These are phyloP conservation scores for Wallacemonas sp. DNA, from an alignment of 208 protist species.

Conservation along the genomic window DNA sequence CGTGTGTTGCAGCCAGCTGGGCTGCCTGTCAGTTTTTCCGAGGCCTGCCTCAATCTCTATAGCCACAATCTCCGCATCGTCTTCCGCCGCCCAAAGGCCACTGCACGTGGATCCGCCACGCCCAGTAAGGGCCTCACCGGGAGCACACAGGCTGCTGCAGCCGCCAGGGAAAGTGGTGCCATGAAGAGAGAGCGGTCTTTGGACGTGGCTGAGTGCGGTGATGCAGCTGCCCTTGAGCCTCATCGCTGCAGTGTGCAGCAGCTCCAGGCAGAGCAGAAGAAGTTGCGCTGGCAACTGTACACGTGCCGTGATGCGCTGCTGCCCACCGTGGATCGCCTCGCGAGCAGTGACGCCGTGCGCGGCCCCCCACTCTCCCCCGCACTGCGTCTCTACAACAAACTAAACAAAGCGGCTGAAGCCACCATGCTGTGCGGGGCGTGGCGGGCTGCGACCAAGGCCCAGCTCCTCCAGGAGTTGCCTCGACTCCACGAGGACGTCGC, in stretches of 20 bases:
- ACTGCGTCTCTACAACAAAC: slow-evolving; percentile 36
- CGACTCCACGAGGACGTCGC: slow-evolving; percentile 26
- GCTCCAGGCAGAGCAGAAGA: slow-evolving; percentile 39
- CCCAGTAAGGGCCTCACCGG: neutral
- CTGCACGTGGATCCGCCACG: neutral
- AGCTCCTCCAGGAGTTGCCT: slow-evolving; percentile 58
- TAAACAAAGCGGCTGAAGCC: slow-evolving; percentile 61
- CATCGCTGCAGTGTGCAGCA: slow-evolving; percentile 11
- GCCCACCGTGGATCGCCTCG: slow-evolving; percentile 31
- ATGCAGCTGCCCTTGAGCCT: neutral
- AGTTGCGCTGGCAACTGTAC: slow-evolving; percentile 55
- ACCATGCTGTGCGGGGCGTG: slow-evolving; percentile 52
- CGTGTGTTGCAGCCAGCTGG: slow-evolving; percentile 14
- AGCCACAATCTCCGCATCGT: slow-evolving; percentile 43
- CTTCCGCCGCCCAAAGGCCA: slow-evolving; percentile 27
- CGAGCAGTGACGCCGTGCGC: neutral
- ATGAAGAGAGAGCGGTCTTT: neutral
- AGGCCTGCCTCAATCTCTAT: slow-evolving; percentile 42
- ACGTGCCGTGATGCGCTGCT: slow-evolving; percentile 52
- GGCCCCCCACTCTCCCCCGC: slow-evolving; percentile 51
- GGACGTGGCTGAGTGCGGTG: neutral
- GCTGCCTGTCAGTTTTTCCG: slow-evolving; percentile 37
- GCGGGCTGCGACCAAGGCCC: slow-evolving; percentile 49
- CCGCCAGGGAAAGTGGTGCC: too few species aligned
- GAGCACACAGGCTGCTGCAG: too few species aligned